Conservation (phyloP, 108 stramenopile genomes). For the Skeletonema menzelii region DNA sequence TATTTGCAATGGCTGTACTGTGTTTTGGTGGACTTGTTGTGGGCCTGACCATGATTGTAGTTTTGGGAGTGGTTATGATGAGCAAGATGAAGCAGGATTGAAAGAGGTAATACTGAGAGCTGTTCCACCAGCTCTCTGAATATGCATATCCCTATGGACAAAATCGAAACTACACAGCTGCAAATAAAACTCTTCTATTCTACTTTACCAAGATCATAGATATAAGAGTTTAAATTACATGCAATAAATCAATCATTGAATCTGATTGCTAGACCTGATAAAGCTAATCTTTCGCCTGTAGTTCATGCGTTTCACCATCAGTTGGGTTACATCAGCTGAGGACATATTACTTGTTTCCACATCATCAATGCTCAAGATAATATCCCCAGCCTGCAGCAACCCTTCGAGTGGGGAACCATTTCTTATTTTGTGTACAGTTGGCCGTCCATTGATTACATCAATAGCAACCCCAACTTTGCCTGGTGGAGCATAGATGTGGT, state of each 20-base stretch:
- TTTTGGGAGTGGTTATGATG: conserved; percentile 38
- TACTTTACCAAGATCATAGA: not conserved
- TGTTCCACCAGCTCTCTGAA: not conserved
- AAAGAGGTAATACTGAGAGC: not conserved
- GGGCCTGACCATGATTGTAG: conserved; percentile 33
- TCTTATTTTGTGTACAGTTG: conserved; percentile 47
- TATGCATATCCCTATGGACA: not conserved
- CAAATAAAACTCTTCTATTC: not conserved
- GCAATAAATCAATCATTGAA: not conserved
- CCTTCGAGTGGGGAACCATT: conserved; percentile 46
- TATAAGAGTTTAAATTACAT: not conserved
- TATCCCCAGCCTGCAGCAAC: conserved; percentile 32
- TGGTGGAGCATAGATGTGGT: conserved; percentile 44
- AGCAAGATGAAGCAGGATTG: conserved; percentile 46
- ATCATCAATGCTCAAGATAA: conserved; percentile 47
- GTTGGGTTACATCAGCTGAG: conserved; percentile 45
- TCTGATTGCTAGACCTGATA: conserved; percentile 23
- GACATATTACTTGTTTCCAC: conserved; percentile 48
- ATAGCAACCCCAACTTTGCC: conserved; percentile 53
- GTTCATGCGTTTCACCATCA: conserved; percentile 62
- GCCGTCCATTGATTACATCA: conserved; percentile 44
- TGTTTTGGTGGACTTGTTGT: conserved; percentile 18
- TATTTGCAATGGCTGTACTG: conserved; percentile 32
- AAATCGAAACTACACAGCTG: not conserved
- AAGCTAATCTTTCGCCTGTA: conserved; percentile 55